phyloP scores from a whole-genome alignment of 1,284 basidiomycete genomes.

The Peniophora sp. region DNA sequence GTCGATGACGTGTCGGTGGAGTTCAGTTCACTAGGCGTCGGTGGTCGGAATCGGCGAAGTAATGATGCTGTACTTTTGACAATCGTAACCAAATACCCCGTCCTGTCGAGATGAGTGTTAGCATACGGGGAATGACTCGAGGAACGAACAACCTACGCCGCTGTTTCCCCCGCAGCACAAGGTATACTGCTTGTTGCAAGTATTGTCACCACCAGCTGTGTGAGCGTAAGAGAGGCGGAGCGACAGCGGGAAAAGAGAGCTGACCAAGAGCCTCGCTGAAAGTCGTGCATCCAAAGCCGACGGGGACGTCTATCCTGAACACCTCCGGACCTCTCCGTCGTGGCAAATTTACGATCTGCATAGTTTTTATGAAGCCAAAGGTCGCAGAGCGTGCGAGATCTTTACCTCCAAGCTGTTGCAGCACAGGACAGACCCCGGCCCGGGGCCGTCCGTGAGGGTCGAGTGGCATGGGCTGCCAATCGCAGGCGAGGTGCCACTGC shows the following conservation, averaged over 20 bases:
- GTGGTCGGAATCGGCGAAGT: too few relatives aligned
- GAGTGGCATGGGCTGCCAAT: too few relatives aligned
- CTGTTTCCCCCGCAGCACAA: not conserved
- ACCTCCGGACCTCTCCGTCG: not conserved
- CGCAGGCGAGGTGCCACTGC: conserved; percentile 13
- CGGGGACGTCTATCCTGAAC: not conserved
- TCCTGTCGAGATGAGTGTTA: too few relatives aligned
- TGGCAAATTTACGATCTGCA: not conserved
- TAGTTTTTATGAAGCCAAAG: too few relatives aligned
- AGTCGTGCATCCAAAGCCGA: not conserved
- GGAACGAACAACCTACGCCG: not conserved
- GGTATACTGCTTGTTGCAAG: not conserved
- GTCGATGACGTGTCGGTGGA: too few relatives aligned
- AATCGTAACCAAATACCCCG: too few relatives aligned
- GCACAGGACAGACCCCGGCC: conserved; percentile 21
- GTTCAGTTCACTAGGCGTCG: too few relatives aligned
- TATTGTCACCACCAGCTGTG: not conserved
- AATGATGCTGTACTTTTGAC: too few relatives aligned
- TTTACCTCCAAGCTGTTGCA: conserved; percentile 15
- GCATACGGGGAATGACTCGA: too few relatives aligned
- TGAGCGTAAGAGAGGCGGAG: too few relatives aligned
- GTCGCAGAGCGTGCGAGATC: not conserved
- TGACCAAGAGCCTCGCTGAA: not conserved
- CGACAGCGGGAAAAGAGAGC: too few relatives aligned
- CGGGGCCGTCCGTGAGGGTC: too few relatives aligned